A percentile compares a stretch with the other conserved stretches of the same genome.
These are phyloP conservation scores for Apophysomyces trapeziformis DNA, from an alignment of 371 early-diverging fungal species.

Conservation along the genomic window DNA sequence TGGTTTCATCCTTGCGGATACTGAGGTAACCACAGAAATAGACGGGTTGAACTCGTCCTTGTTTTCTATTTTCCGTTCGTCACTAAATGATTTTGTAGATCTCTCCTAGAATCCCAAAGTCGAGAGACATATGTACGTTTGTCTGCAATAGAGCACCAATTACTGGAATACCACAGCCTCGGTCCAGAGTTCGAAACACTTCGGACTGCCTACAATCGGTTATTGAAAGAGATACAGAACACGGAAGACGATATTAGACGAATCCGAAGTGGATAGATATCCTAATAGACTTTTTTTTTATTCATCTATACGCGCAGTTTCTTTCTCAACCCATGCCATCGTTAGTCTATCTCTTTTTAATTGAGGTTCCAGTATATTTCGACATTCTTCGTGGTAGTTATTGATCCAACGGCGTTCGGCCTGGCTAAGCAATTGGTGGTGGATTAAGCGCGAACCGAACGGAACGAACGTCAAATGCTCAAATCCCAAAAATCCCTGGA, in stretches of 20 bases:
- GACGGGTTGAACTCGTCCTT: background rate
- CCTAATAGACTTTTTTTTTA: too few relatives aligned
- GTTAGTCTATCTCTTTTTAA: constrained; percentile 64
- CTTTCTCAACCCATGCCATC: constrained; percentile 77
- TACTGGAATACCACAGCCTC: constrained; percentile 16
- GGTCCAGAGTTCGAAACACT: constrained; percentile 28
- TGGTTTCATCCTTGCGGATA: constrained; percentile 13
- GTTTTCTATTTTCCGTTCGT: background rate
- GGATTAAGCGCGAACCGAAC: constrained; percentile 76
- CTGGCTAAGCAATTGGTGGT: constrained; percentile 59
- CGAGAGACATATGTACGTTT: constrained; percentile 16
- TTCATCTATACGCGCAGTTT: constrained; percentile 45
- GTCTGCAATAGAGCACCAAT: constrained; percentile 13
- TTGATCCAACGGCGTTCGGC: constrained; percentile 86
- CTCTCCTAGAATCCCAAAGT: constrained; percentile 14
- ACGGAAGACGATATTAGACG: constrained; percentile 23
- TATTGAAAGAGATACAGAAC: constrained; percentile 20
- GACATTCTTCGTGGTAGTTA: constrained; percentile 78
- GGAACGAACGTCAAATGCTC: constrained; percentile 92
- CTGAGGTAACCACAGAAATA: constrained; percentile 9
- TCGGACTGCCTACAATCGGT: constrained; percentile 13
- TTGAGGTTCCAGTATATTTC: constrained; percentile 74
- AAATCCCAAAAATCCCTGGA: constrained; percentile 79
- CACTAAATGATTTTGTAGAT: background rate
- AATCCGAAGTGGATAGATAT: background rate